A percentile compares a stretch with the other conserved stretches of the same genome.
Conservation (phyloP, 2,329 filamentous ascomycete species). For the Pseudocercospora vitis region DNA sequence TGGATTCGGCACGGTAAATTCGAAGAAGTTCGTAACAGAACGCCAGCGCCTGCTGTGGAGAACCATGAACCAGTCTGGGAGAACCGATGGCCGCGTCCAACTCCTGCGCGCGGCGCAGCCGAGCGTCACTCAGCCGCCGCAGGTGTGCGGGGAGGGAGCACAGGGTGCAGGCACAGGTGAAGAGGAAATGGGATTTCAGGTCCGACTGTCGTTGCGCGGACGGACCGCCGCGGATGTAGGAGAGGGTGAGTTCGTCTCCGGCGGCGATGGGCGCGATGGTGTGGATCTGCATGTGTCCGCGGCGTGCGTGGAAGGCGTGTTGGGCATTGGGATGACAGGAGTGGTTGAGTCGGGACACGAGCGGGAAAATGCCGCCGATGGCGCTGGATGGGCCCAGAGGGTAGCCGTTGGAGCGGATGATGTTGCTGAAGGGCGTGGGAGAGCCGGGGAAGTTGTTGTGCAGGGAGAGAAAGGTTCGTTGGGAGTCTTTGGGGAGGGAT, state of each 20-base stretch:
- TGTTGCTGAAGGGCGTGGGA: slow-evolving; percentile 33
- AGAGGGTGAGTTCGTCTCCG: slow-evolving; percentile 42
- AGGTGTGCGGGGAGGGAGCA: slow-evolving; percentile 40
- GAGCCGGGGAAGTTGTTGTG: slow-evolving; percentile 33
- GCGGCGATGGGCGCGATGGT: slow-evolving; percentile 38
- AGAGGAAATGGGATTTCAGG: slow-evolving; percentile 35
- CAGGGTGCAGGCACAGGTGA: slow-evolving; percentile 40
- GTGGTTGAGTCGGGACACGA: slow-evolving; percentile 42
- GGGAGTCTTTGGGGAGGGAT: slow-evolving; percentile 31
- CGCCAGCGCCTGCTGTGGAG: slow-evolving; percentile 23
- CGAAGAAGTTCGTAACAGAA: slow-evolving; percentile 22
- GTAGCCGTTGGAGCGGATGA: slow-evolving; percentile 38
- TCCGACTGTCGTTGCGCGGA: slow-evolving; percentile 20
- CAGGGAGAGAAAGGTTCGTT: slow-evolving; percentile 35
- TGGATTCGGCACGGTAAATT: slow-evolving; percentile 23
- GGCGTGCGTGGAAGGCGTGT: slow-evolving; percentile 39
- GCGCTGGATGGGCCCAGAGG: slow-evolving; percentile 32
- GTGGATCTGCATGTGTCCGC: slow-evolving; percentile 32
- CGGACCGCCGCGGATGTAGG: slow-evolving; percentile 34
- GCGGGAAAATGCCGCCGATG: slow-evolving; percentile 38
- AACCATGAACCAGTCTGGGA: slow-evolving; percentile 24
- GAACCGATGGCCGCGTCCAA: slow-evolving; percentile 29
- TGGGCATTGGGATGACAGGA: slow-evolving; percentile 41
- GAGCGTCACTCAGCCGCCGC: slow-evolving; percentile 36
- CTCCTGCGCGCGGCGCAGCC: slow-evolving; percentile 22